A percentile compares a stretch with the other conserved stretches of the same genome.
Evolutionary conservation across 2,329 filamentous ascomycete species (phyloP).

Genomic region (Sporothrix inflata): DNA sequence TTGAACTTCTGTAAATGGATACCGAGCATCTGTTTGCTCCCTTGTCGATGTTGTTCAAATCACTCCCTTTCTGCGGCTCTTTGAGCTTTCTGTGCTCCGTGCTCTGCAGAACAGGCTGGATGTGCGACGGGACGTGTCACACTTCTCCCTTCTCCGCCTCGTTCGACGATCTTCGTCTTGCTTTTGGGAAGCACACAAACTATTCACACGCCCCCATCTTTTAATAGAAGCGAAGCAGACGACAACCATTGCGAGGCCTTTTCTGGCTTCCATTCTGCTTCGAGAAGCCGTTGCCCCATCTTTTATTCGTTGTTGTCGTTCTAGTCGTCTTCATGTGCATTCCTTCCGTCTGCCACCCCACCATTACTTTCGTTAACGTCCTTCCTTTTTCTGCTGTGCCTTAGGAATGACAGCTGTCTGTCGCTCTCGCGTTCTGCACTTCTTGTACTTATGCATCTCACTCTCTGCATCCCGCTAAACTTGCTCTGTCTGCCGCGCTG

Average conservation of each 20-base stretch:
- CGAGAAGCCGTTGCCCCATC: neutral
- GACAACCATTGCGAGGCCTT: neutral
- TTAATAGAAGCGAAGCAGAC: neutral
- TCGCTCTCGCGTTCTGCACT: neutral
- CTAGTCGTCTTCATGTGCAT: neutral
- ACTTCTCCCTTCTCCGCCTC: neutral
- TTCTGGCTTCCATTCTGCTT: neutral
- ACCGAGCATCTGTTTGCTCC: neutral
- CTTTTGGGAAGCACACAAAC: neutral
- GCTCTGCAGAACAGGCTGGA: neutral
- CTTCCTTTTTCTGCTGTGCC: neutral
- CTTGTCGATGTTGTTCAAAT: neutral
- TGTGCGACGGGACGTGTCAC: neutral
- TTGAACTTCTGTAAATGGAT: neutral
- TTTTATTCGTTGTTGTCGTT: neutral
- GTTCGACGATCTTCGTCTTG: neutral
- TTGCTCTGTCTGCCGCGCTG: conserved; percentile 7
- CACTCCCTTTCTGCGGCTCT: neutral
- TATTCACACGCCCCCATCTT: neutral
- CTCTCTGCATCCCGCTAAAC: neutral
- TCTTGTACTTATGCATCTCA: neutral
- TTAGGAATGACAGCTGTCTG: neutral
- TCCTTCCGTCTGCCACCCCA: neutral
- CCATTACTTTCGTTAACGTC: neutral
- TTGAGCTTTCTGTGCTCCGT: neutral